Percentiles rank a stretch among this genome's conserved stretches.
phyloP scores from a whole-genome alignment of 441 rosid species.

The Euphorbia schlechtendalii region DNA sequence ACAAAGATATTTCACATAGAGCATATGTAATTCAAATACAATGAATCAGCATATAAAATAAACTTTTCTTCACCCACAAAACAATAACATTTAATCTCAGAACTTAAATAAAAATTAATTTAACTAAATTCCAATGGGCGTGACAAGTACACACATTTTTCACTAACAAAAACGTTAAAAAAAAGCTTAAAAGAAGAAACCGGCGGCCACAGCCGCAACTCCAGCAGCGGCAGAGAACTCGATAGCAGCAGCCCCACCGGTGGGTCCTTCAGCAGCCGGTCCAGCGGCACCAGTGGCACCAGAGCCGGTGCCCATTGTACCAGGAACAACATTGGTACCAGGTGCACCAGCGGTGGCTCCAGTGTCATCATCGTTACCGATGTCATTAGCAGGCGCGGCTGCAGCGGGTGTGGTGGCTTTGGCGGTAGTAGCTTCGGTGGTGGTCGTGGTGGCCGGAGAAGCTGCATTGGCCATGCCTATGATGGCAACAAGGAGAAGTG shows the following conservation, averaged over 20 bases:
- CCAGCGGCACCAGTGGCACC: slow-evolving; percentile 10
- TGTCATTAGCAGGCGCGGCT: slow-evolving; percentile 20
- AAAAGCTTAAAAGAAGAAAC: slow-evolving; percentile 20
- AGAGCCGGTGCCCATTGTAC: slow-evolving; percentile 13
- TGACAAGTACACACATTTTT: neutral
- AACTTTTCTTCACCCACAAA: neutral
- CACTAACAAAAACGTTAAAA: no score
- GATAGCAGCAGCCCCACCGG: slow-evolving; percentile 8
- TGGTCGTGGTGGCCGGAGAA: slow-evolving; percentile 28
- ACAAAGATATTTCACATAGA: no score
- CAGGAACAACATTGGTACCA: slow-evolving; percentile 13
- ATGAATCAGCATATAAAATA: neutral
- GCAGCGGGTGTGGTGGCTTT: slow-evolving; percentile 10
- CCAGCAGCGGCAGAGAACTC: slow-evolving; percentile 17
- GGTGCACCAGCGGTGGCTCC: slow-evolving; percentile 21
- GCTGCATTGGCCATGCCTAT: slow-evolving; percentile 43
- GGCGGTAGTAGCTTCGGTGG: slow-evolving; percentile 10
- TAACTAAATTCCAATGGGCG: neutral
- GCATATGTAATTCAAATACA: no score
- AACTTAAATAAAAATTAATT: no score
- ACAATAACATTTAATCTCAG: no score
- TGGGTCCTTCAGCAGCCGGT: slow-evolving; percentile 15
- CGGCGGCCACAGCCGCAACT: slow-evolving; percentile 11
- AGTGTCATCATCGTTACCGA: slow-evolving; percentile 23
- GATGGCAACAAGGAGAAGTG: slow-evolving; percentile 41